Base-by-base conservation (phyloP, 139 green algal genomes). In the Microglena sp. region DNA sequence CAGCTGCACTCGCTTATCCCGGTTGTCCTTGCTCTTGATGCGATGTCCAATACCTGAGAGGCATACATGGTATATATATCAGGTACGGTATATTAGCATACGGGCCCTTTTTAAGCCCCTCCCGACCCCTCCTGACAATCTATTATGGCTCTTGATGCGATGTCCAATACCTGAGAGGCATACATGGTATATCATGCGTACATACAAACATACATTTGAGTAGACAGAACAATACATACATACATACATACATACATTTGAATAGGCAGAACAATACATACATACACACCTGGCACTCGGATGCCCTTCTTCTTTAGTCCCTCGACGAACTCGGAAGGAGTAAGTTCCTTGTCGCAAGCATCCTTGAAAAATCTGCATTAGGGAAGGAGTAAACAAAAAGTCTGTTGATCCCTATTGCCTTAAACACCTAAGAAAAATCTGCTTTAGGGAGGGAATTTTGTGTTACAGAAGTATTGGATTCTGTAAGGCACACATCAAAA, bases 81-180 rank as follows among this genome's bases (percentile, higher is more conserved):
- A 33, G 84, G 83, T 30, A 86, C 74, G 44, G 81, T 81, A 70
- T 84, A n/a, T n/a, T n/a, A n/a, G n/a, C n/a, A n/a, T n/a, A n/a
- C n/a, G n/a, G n/a, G n/a, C n/a, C 70, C 58, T 77, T 60, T 64
- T 80, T 80, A 0, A 80, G 64, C 1, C 64, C 73, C 68, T n/a
- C n/a, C n/a, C n/a, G n/a, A n/a, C n/a, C n/a, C n/a, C n/a, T n/a
- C n/a, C n/a, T n/a, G n/a, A n/a, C n/a, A n/a, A n/a, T n/a, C n/a
- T 97, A 79, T 97, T 86, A 74, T 92, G 90, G 75, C 58, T 85
- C 86, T 97, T 97, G 78, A 97, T 96, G 64, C 90, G 77, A 70
- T 97, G 91, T 5, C 91, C 91, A 34, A 97, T 97, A 64, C 91
- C 91, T n/a, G n/a, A n/a, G n/a, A n/a, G n/a, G n/a, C n/a, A n/a